A percentile compares a stretch with the other conserved stretches of the same genome.
Evolutionary conservation across 2,329 filamentous ascomycete genomes (phyloP).

Genomic region (Colletotrichum nymphaeae): DNA sequence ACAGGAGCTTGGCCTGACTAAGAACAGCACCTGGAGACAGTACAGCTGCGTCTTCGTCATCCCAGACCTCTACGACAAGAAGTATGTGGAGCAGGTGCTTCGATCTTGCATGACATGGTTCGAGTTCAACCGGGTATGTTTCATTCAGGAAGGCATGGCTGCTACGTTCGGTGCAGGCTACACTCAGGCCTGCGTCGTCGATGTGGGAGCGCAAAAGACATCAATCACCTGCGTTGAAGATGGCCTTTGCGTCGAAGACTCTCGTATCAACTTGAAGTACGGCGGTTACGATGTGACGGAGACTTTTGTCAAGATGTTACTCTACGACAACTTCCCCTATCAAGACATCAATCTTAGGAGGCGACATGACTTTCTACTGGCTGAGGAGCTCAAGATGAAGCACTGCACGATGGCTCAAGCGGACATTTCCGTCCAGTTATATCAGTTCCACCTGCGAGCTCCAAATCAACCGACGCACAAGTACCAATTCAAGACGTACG

Average conservation of each 20-base stretch:
- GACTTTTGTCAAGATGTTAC: conserved; percentile 97
- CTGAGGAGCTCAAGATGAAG: conserved; percentile 95
- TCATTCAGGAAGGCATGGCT: conserved; percentile 95
- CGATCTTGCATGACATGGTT: conserved; percentile 90
- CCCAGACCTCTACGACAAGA: conserved; percentile 95
- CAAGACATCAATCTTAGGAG: conserved; percentile 91
- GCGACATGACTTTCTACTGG: conserved; percentile 91
- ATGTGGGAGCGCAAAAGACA: conserved; percentile 97
- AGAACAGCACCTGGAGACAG: conserved; percentile 84
- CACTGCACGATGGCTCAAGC: conserved; percentile 92
- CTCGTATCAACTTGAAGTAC: conserved; percentile 93
- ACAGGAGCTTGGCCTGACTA: conserved; percentile 82
- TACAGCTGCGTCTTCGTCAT: conserved; percentile 98
- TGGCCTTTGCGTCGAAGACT: conserved; percentile 94
- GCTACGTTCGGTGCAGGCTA: conserved; percentile 96
- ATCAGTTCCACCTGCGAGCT: conserved; percentile 90
- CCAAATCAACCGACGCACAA: conserved; percentile 91
- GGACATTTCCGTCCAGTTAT: conserved; percentile 88
- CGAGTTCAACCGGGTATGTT: conserved; percentile 88
- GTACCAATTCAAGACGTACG: conserved; percentile 96
- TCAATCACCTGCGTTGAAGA: conserved; percentile 98
- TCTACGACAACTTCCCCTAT: conserved; percentile 96
- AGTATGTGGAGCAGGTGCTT: conserved; percentile 86
- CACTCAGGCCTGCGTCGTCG: conserved; percentile 92
- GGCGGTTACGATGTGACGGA: conserved; percentile 94